These are phyloP conservation scores for Botryotinia globosa DNA, from an alignment of 2,329 filamentous ascomycete species.

Conservation along the genomic window DNA sequence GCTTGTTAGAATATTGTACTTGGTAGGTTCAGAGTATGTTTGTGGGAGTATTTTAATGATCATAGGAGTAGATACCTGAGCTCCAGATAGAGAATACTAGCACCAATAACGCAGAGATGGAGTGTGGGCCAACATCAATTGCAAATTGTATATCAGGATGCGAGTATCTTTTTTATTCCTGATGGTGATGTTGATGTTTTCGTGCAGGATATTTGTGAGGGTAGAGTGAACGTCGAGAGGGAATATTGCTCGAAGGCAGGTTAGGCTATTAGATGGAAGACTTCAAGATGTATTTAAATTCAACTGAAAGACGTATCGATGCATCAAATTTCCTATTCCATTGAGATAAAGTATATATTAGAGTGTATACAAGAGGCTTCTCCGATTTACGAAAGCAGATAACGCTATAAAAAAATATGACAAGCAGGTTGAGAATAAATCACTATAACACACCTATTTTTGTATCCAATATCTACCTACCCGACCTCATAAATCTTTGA, in stretches of 20 bases:
- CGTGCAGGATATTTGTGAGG: neutral
- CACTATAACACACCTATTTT: neutral
- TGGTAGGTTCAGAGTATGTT: neutral
- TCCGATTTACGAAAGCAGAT: neutral
- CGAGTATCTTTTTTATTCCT: rapidly evolving
- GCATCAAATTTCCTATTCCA: too few relatives aligned
- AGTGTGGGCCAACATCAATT: neutral
- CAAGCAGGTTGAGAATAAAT: neutral
- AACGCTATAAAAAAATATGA: neutral
- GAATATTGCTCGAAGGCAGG: neutral
- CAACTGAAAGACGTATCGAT: neutral
- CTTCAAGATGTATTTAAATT: neutral
- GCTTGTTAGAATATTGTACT: neutral
- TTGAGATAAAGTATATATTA: too few relatives aligned
- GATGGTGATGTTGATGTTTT: neutral
- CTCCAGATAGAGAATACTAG: neutral
- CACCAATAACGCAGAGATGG: neutral
- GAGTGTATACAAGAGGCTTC: neutral
- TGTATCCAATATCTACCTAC: neutral
- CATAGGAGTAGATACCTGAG: neutral
- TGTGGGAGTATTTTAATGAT: neutral
- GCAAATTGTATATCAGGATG: neutral
- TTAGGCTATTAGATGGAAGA: neutral
- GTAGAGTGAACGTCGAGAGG: neutral
- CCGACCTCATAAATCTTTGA: neutral